phyloP scores from a whole-genome alignment of 805 yeast genomes.

The Jamesozyma jinghongensis region DNA sequence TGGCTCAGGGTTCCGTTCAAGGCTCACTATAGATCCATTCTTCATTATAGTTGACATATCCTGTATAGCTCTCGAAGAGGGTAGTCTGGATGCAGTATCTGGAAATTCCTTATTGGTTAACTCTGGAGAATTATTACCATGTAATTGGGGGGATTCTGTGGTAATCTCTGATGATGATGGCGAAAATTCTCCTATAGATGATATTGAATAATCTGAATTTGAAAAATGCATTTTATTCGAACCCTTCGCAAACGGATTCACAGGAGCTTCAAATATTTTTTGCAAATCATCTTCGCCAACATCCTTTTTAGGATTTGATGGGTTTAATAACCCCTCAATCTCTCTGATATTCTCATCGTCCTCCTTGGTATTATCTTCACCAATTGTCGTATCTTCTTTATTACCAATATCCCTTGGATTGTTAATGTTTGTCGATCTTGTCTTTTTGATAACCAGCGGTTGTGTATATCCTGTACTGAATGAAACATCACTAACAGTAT shows the following conservation, averaged over 20 bases:
- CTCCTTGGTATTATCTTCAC: conserved; percentile 3
- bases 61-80: conserved; percentile 34
- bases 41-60: conserved; percentile 34
- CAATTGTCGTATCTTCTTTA: conserved; percentile 7
- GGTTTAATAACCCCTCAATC: neutral
- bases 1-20: neutral
- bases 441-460: conserved; percentile 23
- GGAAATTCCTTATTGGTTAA: conserved; percentile 11
- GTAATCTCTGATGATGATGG: conserved; percentile 39
- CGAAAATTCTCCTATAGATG: conserved; percentile 38
- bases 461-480: conserved; percentile 23
- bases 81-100: conserved; percentile 23
- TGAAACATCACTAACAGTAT: conserved; percentile 29
- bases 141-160: conserved; percentile 32
- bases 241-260: conserved; percentile 19
- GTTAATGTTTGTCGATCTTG: conserved; percentile 3
- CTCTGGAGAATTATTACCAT: conserved; percentile 31
- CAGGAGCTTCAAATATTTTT: conserved; percentile 24
- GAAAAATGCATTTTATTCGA: conserved; percentile 24
- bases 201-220: conserved; percentile 30
- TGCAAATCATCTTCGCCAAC: conserved; percentile 13
- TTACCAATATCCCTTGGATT: neutral
- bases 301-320: neutral
- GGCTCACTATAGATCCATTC: neutral
- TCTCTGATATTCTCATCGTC: neutral